A percentile compares a stretch with the other conserved stretches of the same genome.
Evolutionary conservation across 805 yeast genomes (phyloP).

Genomic region (Candida sphagnicola): DNA sequence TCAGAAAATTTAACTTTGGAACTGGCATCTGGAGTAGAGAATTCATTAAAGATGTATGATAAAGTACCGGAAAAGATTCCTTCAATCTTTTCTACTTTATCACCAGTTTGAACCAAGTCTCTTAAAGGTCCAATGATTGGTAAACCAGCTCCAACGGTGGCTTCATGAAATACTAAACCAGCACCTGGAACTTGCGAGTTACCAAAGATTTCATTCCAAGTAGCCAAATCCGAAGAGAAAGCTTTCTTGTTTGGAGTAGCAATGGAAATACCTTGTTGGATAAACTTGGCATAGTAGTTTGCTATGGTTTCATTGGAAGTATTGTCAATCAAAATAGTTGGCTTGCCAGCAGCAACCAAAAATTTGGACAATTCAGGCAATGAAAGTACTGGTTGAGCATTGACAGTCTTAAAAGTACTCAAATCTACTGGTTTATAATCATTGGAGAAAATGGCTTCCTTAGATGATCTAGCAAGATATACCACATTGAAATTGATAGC

Average conservation of each 20-base stretch:
- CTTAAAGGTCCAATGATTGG: conserved; percentile 87
- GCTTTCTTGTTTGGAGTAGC: conserved; percentile 99
- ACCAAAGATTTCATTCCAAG: conserved; percentile 75
- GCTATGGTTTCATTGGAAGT: conserved; percentile 84
- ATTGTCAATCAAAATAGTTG: conserved; percentile 88
- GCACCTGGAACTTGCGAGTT: conserved; percentile 48
- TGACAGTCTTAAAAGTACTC: conserved; percentile 50
- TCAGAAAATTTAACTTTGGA: conserved; percentile 76
- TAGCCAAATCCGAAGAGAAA: conserved; percentile 68
- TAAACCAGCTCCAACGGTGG: conserved; percentile 98
- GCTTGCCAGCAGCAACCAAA: conserved; percentile 62
- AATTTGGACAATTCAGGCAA: conserved; percentile 57
- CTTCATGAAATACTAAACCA: conserved; percentile 92
- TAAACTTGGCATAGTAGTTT: conserved; percentile 67
- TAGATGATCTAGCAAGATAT: conserved; percentile 67
- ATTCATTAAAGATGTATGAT: conserved; percentile 92
- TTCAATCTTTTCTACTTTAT: conserved; percentile 83
- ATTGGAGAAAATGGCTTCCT: conserved; percentile 60
- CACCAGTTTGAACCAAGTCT: conserved; percentile 91
- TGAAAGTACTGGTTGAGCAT: conserved; percentile 47
- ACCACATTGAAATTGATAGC: conserved; percentile 71
- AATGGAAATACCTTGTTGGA: conserved; percentile 76
- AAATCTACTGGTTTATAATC: conserved; percentile 73
- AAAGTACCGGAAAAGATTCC: conserved; percentile 96
- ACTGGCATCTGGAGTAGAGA: conserved; percentile 62